Base-by-base conservation (phyloP, 2,329 filamentous ascomycete species). In the Pseudogymnoascus sp. region DNA sequence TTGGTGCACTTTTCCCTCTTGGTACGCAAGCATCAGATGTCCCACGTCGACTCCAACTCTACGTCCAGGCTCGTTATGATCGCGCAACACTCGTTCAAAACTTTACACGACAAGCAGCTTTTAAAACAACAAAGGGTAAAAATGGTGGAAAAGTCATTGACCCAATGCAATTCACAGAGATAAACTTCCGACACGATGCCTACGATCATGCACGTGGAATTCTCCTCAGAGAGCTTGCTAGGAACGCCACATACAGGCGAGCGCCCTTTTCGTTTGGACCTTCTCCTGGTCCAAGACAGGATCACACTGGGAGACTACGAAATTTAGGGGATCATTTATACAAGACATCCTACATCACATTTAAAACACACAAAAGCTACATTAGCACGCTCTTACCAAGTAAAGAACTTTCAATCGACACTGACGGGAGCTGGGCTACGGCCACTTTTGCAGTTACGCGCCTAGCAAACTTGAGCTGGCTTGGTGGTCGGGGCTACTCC, bases 401-500 rank as follows among this genome's bases (percentile, higher is more conserved):
- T 26, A 16, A 26, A 14, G 36, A 63, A 31, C 26, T 60, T 11
- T 29, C 34, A 40, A 57, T 64, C 31, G 16, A 23, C 11, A 59
- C 65, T 68, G 64, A 14, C 76, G 74, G 4, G 12, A 47, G 61
- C 21, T 67, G 65, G 11, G 74, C 75, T 0, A 73, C 71, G 2
- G 74, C 75, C 10, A 74, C 71, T 8, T 73, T 79, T 47, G 75
- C 73, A 0, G 72, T 75, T 18, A 81, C 71, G 0, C 76, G 75
- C 1, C 70, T 83, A 2, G 71, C 75, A 39, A 79, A 80, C 1
- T 78, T 88, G 75, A 76, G 80, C 39, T 88, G 85, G 84, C 78
- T 88, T 0, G 84, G 82, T 2, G 84, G 85, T 2, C 72, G 75
- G 1, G 84, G 84, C 1, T 88, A 87, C 70, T 77, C 74, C 36